Evolutionary conservation across 306 rosid genomes (phyloP).

Genomic region (Quercus bicolor): DNA sequence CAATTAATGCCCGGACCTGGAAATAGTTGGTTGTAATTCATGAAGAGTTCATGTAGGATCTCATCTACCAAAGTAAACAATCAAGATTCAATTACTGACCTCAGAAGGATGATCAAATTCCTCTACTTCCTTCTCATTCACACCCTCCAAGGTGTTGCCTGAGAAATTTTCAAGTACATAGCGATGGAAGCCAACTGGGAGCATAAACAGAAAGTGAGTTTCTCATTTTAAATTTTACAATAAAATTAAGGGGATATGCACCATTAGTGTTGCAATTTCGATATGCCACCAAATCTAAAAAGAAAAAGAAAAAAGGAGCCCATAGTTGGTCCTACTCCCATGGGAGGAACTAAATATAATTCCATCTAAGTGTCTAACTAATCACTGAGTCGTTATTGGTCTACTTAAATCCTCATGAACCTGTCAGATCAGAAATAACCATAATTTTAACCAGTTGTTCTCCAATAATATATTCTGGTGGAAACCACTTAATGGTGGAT

Average conservation of each 20-base stretch:
- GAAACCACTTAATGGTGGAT: not conserved
- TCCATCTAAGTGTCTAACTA: not conserved
- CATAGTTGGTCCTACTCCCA: too few relatives aligned
- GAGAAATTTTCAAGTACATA: conserved; percentile 65
- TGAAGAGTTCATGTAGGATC: not conserved
- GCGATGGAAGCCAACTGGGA: conserved; percentile 79
- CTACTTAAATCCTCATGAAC: not conserved
- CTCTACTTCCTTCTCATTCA: conserved; percentile 52
- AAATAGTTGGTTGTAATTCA: conserved; percentile 15
- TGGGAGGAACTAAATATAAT: not conserved
- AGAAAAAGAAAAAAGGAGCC: too few relatives aligned
- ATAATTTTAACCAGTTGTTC: not conserved
- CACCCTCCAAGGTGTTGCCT: conserved; percentile 42
- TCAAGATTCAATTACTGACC: conserved; percentile 45
- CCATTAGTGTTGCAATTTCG: not conserved
- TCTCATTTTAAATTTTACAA: not conserved
- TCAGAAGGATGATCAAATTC: conserved; percentile 86
- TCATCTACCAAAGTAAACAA: conserved; percentile 11
- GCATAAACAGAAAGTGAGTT: conserved; percentile 8
- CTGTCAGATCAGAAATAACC: not conserved
- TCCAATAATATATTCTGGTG: not conserved
- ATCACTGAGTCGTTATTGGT: not conserved
- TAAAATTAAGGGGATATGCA: not conserved
- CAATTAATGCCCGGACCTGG: conserved; percentile 80
- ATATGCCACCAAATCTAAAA: not conserved